Conservation (phyloP, 2,329 filamentous ascomycete genomes). For the Verticillium tricorpus region DNA sequence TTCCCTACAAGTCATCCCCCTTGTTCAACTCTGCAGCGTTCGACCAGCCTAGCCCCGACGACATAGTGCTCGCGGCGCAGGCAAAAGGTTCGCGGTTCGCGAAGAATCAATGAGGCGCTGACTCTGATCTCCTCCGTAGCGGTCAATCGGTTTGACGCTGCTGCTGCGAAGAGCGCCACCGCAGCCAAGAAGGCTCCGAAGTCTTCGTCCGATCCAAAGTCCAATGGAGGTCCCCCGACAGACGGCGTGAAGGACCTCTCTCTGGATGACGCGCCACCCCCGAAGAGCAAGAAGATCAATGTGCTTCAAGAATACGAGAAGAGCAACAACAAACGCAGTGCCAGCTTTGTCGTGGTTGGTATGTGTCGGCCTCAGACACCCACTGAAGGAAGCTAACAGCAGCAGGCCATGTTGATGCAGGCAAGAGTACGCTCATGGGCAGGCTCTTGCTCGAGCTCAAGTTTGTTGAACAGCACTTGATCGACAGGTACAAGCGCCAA, state of each 20-base stretch:
- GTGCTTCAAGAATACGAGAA: constrained; percentile 78
- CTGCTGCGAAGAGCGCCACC: constrained; percentile 34
- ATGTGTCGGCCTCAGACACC: constrained; percentile 24
- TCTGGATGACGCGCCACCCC: constrained; percentile 49
- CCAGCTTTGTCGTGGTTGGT: constrained; percentile 93
- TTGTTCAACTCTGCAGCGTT: constrained; percentile 60
- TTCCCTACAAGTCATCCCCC: constrained; percentile 47
- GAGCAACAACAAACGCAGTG: constrained; percentile 69
- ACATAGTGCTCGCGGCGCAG: constrained; percentile 82
- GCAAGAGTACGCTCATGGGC: constrained; percentile 97
- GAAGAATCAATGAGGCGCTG: constrained; percentile 43
- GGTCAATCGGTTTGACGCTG: constrained; percentile 39
- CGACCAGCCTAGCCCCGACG: constrained; percentile 84
- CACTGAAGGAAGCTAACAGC: constrained; percentile 7
- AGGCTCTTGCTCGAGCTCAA: constrained; percentile 85
- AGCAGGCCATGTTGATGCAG: constrained; percentile 89
- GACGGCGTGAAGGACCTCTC: constrained; percentile 33
- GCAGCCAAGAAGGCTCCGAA: constrained; percentile 29
- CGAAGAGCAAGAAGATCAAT: constrained; percentile 75
- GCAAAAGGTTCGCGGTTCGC: constrained; percentile 73
- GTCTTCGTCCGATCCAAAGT: constrained; percentile 13
- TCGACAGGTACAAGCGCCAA: constrained; percentile 84
- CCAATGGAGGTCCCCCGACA: constrained; percentile 12
- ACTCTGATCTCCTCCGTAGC: constrained; percentile 51
- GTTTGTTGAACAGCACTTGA: constrained; percentile 79